phyloP scores from a whole-genome alignment of 495 filamentous ascomycete species.

The Jackrogersella multiformis region DNA sequence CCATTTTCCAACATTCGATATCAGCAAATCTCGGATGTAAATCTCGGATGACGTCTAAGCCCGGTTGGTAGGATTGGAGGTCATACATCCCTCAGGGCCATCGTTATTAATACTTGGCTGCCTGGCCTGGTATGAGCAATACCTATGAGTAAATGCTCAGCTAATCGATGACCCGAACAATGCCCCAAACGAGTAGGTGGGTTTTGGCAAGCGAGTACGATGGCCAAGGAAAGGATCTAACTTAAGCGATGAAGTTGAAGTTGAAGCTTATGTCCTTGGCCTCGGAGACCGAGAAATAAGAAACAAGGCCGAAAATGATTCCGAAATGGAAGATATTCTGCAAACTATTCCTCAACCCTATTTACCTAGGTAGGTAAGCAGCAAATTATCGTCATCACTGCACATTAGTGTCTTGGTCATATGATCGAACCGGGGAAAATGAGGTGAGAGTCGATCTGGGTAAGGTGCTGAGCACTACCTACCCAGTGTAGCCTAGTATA shows the following conservation, averaged over 20 bases:
- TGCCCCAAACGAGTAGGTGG: not conserved
- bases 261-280: not conserved
- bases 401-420: constrained; percentile 34
- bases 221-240: not conserved
- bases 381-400: constrained; percentile 13
- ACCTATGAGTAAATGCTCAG: not conserved
- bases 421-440: constrained; percentile 12
- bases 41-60: constrained; percentile 19
- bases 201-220: constrained; percentile 1
- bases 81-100: not conserved
- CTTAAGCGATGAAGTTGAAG: not conserved
- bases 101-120: not conserved
- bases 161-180: constrained; percentile 1
- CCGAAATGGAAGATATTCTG: no score
- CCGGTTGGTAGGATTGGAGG: not conserved
- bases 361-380: not conserved
- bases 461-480: constrained; percentile 5
- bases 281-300: not conserved
- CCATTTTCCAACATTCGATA: constrained; percentile 7
- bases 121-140: no score
- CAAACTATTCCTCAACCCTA: no score
- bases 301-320: constrained; percentile 6
- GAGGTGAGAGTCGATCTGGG: constrained; percentile 22
- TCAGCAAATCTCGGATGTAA: constrained; percentile 5
- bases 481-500: no score